phyloP scores from a whole-genome alignment of 1,284 basidiomycete species.

The Puccinia brachypodii region DNA sequence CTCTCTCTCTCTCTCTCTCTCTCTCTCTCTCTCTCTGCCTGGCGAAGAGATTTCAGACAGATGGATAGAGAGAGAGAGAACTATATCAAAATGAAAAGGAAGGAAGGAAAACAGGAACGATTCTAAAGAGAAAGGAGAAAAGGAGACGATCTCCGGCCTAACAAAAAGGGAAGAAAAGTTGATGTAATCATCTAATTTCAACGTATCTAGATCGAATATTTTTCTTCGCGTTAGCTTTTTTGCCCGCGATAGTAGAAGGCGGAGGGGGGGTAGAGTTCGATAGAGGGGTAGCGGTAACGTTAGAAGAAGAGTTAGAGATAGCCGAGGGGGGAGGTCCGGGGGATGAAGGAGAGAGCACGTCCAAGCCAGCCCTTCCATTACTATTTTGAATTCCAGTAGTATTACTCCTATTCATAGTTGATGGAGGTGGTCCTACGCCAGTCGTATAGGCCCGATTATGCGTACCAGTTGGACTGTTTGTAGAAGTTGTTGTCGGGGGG shows the following conservation, averaged over 20 bases:
- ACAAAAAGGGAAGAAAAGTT: neutral
- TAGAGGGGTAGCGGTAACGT: neutral
- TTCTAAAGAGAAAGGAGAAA: neutral
- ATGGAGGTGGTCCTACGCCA: neutral
- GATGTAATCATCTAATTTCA: conserved; percentile 43
- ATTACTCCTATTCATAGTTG: neutral
- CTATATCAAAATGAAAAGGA: neutral
- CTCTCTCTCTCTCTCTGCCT: no score
- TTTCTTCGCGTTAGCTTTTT: conserved; percentile 41
- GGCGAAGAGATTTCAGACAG: no score
- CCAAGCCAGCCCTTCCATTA: neutral
- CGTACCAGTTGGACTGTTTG: neutral
- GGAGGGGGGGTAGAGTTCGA: neutral
- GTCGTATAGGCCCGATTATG: neutral
- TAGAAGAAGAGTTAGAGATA: neutral
- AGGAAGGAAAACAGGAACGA: neutral
- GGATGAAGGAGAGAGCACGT: neutral
- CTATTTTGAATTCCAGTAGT: neutral
- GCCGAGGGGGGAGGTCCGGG: neutral
- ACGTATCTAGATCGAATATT: conserved; percentile 42
- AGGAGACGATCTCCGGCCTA: no score
- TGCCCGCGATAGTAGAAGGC: neutral
- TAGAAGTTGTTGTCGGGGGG: neutral
- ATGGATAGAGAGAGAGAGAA: no score
- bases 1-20: no score